phyloP scores from a whole-genome alignment of 139 green algal species.

The Nannochloris sp. region DNA sequence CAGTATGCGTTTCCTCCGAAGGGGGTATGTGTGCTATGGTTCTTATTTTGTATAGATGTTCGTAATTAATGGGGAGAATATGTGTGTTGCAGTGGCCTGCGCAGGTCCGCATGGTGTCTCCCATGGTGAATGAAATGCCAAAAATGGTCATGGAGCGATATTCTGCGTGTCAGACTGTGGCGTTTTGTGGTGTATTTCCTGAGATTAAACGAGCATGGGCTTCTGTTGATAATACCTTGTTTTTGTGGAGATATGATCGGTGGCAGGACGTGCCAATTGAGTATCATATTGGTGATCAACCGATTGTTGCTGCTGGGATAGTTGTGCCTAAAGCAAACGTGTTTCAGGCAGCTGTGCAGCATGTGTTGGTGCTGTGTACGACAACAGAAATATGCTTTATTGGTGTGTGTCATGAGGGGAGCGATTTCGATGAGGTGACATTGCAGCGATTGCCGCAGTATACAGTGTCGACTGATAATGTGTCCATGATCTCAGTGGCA shows the following conservation, averaged over 20 bases:
- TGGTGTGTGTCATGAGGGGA: constrained; percentile 55
- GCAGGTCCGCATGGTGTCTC: constrained; percentile 47
- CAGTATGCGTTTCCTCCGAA: constrained; percentile 54
- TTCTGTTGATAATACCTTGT: constrained; percentile 83
- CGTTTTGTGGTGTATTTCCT: constrained; percentile 85
- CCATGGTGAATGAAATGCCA: constrained; percentile 55
- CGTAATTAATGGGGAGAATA: not conserved
- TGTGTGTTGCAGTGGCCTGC: constrained; percentile 60
- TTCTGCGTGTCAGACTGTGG: constrained; percentile 63
- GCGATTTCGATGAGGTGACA: constrained; percentile 34
- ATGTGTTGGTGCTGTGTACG: constrained; percentile 88
- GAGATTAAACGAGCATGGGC: constrained; percentile 78
- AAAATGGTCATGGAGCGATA: constrained; percentile 75
- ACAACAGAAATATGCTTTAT: constrained; percentile 84
- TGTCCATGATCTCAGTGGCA: constrained; percentile 65
- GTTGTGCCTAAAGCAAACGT: constrained; percentile 58
- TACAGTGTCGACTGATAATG: constrained; percentile 63
- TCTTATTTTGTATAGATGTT: not conserved
- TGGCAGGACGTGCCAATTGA: constrained; percentile 72
- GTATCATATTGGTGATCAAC: constrained; percentile 82
- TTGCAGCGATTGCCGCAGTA: constrained; percentile 81
- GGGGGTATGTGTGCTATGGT: constrained; percentile 39
- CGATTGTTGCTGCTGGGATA: constrained; percentile 81
- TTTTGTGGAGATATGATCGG: constrained; percentile 81
- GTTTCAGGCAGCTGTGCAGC: constrained; percentile 77